Evolutionary conservation across 768 basidiomycete species (phyloP).

Genomic region (Amanita phalloides): DNA sequence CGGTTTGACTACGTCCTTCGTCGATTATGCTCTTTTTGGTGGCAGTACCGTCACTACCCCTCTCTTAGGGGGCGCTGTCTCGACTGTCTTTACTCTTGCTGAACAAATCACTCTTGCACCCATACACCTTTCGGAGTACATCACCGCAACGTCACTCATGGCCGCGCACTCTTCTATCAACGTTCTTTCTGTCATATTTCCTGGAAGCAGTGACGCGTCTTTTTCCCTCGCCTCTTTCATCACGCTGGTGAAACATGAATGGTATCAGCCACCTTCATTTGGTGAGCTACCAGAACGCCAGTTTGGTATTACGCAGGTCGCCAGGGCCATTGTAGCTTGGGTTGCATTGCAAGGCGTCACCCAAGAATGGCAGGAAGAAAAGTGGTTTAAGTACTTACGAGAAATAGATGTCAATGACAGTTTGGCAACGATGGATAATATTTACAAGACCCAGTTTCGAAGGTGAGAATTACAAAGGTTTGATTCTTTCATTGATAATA

Average conservation of each 20-base stretch:
- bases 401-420: constrained; percentile 55
- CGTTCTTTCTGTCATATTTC: constrained; percentile 59
- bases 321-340: constrained; percentile 68
- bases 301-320: constrained; percentile 56
- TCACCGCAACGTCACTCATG: constrained; percentile 63
- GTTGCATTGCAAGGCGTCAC: constrained; percentile 75
- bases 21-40: constrained; percentile 62
- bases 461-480: constrained; percentile 17
- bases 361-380: constrained; percentile 67
- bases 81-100: constrained; percentile 49
- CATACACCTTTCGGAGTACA: constrained; percentile 63
- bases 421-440: constrained; percentile 16
- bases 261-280: constrained; percentile 44
- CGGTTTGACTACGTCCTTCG: constrained; percentile 43
- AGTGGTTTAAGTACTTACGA: constrained; percentile 53
- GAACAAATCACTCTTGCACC: constrained; percentile 70
- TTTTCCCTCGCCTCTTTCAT: constrained; percentile 78
- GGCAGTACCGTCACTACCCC: constrained; percentile 48
- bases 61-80: constrained; percentile 45
- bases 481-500: background rate
- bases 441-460: constrained; percentile 16
- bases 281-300: constrained; percentile 45
- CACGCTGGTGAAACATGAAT: constrained; percentile 68
- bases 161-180: constrained; percentile 73
- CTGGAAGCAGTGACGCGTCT: constrained; percentile 67